phyloP scores from a whole-genome alignment of 2,329 filamentous ascomycete genomes.

The Diplodia corticola region DNA sequence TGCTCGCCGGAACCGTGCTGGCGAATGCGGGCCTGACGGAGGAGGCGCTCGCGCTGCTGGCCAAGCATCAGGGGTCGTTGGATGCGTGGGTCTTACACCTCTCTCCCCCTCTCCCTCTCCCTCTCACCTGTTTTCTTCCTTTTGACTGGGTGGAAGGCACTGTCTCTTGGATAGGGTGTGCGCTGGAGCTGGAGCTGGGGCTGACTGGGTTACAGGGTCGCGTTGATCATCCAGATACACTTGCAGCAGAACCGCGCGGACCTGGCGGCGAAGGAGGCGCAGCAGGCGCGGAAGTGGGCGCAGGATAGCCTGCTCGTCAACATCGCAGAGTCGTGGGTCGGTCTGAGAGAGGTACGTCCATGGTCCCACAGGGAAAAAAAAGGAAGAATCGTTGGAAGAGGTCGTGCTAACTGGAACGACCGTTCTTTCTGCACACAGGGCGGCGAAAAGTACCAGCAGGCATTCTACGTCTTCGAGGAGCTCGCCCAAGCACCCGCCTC shows the following conservation, averaged over 20 bases:
- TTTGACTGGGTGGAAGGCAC: no score
- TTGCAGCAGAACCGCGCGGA: slow-evolving; percentile 89
- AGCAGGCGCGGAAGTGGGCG: slow-evolving; percentile 84
- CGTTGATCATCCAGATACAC: slow-evolving; percentile 88
- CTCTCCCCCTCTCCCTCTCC: no score
- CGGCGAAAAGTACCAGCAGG: slow-evolving; percentile 92
- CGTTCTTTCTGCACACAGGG: slow-evolving; percentile 62
- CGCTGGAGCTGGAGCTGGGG: no score
- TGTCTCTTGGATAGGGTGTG: no score
- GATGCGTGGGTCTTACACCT: slow-evolving; percentile 65
- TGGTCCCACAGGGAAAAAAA: neutral
- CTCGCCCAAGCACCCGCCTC: slow-evolving; percentile 84
- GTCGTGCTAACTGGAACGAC: neutral
- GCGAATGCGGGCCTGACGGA: slow-evolving; percentile 80
- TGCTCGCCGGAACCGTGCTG: slow-evolving; percentile 78
- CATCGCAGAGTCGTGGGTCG: slow-evolving; percentile 93
- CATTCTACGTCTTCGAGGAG: slow-evolving; percentile 97
- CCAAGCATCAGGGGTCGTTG: slow-evolving; percentile 78
- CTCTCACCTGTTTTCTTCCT: no score
- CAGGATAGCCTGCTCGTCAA: slow-evolving; percentile 94
- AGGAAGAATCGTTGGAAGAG: neutral
- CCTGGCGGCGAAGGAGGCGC: slow-evolving; percentile 83
- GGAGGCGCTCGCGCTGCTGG: slow-evolving; percentile 76
- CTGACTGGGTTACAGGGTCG: slow-evolving; percentile 58
- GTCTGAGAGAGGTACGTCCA: slow-evolving; percentile 71